Percentiles rank a stretch among this genome's conserved stretches.
Conservation (phyloP, 2,329 filamentous ascomycete genomes). For the Fusarium poae region DNA sequence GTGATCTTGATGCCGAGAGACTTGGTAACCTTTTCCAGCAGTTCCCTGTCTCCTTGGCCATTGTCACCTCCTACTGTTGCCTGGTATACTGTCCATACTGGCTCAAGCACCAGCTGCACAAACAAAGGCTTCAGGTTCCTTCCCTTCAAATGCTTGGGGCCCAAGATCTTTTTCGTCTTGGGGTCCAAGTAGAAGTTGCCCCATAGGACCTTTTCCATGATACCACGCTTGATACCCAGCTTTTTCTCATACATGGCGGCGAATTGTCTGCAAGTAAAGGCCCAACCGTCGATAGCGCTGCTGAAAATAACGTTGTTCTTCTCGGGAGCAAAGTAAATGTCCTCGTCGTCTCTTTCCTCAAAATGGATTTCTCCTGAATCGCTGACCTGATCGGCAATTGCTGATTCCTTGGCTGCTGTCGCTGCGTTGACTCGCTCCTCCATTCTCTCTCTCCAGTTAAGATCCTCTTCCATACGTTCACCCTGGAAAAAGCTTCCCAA, state of each 20-base stretch:
- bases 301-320: slow-evolving; percentile 99
- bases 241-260: slow-evolving; percentile 96
- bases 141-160: slow-evolving; percentile 92
- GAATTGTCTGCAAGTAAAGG: slow-evolving; percentile 96
- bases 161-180: slow-evolving; percentile 94
- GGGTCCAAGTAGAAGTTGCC: slow-evolving; percentile 96
- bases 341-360: slow-evolving; percentile 93
- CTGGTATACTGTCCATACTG: slow-evolving; percentile 95
- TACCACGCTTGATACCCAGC: slow-evolving; percentile 88
- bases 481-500: slow-evolving; percentile 98
- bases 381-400: slow-evolving; percentile 62
- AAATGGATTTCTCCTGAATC: slow-evolving; percentile 76
- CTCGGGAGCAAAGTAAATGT: slow-evolving; percentile 97
- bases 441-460: slow-evolving; percentile 94
- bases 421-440: slow-evolving; percentile 85
- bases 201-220: slow-evolving; percentile 95
- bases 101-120: slow-evolving; percentile 94
- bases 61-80: slow-evolving; percentile 86
- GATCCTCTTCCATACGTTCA: slow-evolving; percentile 97
- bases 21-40: slow-evolving; percentile 95
- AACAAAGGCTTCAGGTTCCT: slow-evolving; percentile 95
- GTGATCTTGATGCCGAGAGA: slow-evolving; percentile 87
- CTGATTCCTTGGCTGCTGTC: slow-evolving; percentile 70
- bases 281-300: slow-evolving; percentile 98
- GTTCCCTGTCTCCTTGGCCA: slow-evolving; percentile 82